Evolutionary conservation across 2,329 filamentous ascomycete genomes (phyloP).

Genomic region (Xylariaceae sp.): DNA sequence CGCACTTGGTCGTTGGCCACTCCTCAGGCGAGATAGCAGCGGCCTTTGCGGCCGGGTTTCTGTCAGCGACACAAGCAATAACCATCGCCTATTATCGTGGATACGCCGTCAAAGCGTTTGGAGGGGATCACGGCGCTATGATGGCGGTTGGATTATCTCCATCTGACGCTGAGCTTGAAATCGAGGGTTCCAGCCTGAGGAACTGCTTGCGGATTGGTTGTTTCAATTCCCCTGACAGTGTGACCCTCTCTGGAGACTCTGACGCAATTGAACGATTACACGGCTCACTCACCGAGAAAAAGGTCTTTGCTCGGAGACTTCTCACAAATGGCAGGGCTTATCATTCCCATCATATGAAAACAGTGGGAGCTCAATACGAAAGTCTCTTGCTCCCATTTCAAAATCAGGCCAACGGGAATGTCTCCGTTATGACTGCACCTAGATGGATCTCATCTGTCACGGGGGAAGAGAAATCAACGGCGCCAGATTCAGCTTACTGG

Average conservation of each 20-base stretch:
- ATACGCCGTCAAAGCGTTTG: too few relatives aligned
- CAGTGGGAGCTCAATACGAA: constrained; percentile 27
- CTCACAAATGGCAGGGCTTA: constrained; percentile 18
- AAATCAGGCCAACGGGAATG: constrained; percentile 8
- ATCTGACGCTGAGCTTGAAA: background rate
- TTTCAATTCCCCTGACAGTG: constrained; percentile 29
- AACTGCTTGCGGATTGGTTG: constrained; percentile 24
- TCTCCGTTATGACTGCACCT: constrained; percentile 14
- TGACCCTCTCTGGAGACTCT: constrained; percentile 21
- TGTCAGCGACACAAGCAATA: too few relatives aligned
- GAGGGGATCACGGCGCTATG: too few relatives aligned
- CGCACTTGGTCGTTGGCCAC: too few relatives aligned
- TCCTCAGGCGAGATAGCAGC: too few relatives aligned
- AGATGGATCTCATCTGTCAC: too few relatives aligned
- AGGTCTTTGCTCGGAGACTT: background rate
- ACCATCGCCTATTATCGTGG: too few relatives aligned
- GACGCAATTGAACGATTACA: background rate
- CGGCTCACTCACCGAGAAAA: background rate
- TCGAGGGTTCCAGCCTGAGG: background rate
- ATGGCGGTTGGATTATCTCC: too few relatives aligned
- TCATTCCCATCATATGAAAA: constrained; percentile 27
- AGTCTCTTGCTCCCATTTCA: constrained; percentile 12
- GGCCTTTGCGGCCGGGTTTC: too few relatives aligned
- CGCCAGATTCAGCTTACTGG: constrained; percentile 29
- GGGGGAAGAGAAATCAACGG: too few relatives aligned